Evolutionary conservation across 2,329 filamentous ascomycete genomes (phyloP), one percentile per base, ranked within the genome.

Genomic region (Ophiosphaerella narmari): DNA sequence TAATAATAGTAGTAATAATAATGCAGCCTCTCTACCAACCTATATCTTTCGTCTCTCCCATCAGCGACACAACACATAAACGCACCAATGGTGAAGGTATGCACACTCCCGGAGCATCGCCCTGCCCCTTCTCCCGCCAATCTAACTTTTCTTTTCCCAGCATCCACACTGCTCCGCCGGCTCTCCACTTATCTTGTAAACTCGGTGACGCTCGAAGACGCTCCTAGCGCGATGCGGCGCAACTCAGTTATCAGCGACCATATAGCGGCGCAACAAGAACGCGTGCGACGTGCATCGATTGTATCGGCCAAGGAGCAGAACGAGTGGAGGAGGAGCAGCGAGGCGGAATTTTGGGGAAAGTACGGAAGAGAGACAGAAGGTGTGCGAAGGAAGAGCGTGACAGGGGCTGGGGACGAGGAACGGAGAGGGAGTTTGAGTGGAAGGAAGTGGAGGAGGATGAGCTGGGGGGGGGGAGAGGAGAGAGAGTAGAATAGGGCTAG

Each of bases 21-120:
- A 21, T 33, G 21, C 16, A n/a, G 16, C 42, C 42, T 21, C 18
- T 38, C n/a, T 46, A 46, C 29, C n/a, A 13, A 12, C 43, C 43
- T 8, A 29, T 46, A 18, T 40, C 43, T 16, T 46, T 46, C 43
- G 43, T 46, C 16, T 46, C 43, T 3, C 43, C 43, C 7, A 46
- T 46, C 11, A 32, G 33, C 36, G 43, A 46, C 11, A 39, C 43
- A 16, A 34, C 29, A 39, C 43, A 7, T 14, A 24, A 26, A 16
- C 12, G 8, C 14, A 24, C 31, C 24, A 21, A 21, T 21, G 18
- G 18, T 18, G 2, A 2, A 18, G 4, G 18, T 18, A 18, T 4
- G 18, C 18, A 4, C 18, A 18, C 18, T 18, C 18, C 18, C 18
- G 18, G n/a, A 18, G 18, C 18, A 18, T 18, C 18, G 18, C 18